Base-by-base conservation (phyloP, 2,329 filamentous ascomycete species). In the Xylaria sp. region DNA sequence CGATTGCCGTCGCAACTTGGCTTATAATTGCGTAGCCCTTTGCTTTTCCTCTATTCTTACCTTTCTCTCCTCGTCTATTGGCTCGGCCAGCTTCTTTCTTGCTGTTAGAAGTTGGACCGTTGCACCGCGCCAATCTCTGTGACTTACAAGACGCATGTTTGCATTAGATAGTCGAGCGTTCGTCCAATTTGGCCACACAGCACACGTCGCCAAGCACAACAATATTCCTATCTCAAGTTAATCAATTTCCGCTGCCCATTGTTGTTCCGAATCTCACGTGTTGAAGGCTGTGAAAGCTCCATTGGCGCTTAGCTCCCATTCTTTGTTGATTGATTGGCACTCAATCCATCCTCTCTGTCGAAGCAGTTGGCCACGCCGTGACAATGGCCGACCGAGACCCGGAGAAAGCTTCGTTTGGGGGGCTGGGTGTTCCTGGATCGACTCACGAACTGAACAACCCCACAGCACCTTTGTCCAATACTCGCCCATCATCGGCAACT, bases 401-500 rank as follows among this genome's bases (percentile, higher is more conserved):
- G 21, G 62, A 60, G 47, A 54, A 60, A 23, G 33, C 29, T 4
- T 33, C 19, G 2, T 6, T 35, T 19, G 62, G 25, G 25, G 63
- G 52, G 1, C 17, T 54, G 1, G 38, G 43, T 19, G 52, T 41
- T 2, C 59, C 55, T 10, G 63, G 60, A 33, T 41, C 62, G 13
- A 25, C 47, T 2, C 31, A 17, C 17, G 41, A 48, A 7, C 6
- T 33, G 17, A 46, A 46, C n/a, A 10, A 23, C 29, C 27, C 44
- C 8, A 29, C 19, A 7, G 21, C 51, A 19, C 38, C 49, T 13
- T 56, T 46, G 4, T 52, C 54, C 11, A 38, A 64, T 38, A 67
- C 65, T 3, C 60, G 61, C 6, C 60, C 63, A 9, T 67, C 69
- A 17, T 68, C 71, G 4, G 58, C 67, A 29, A 63, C 67, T n/a